Percentiles rank a stretch among this genome's conserved stretches.
Evolutionary conservation across 2,329 filamentous ascomycete genomes (phyloP).

Genomic region (Exophiala phaeomuriformis): DNA sequence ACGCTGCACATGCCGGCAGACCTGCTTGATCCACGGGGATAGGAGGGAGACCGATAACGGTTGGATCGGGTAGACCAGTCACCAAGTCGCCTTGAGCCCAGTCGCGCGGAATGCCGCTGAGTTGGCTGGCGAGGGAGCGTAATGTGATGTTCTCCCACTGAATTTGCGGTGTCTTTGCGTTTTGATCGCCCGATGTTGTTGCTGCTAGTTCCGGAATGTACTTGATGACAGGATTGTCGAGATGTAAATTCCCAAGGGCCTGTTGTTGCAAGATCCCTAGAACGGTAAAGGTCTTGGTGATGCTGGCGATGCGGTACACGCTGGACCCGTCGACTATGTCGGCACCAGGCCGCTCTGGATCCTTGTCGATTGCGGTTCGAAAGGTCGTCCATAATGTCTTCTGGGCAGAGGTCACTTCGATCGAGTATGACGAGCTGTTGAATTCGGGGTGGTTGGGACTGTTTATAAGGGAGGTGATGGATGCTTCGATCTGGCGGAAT

Average conservation of each 20-base stretch:
- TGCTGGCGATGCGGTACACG: constrained; percentile 28
- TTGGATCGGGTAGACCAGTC: constrained; percentile 6
- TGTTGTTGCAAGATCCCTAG: constrained; percentile 29
- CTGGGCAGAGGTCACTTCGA: constrained; percentile 23
- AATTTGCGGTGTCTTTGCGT: constrained; percentile 8
- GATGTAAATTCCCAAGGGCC: constrained; percentile 26
- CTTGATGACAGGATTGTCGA: constrained; percentile 27
- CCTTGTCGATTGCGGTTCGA: constrained; percentile 21
- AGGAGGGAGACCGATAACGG: constrained; percentile 18
- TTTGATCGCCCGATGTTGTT: background rate
- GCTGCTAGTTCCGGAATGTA: constrained; percentile 21
- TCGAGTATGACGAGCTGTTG: constrained; percentile 24
- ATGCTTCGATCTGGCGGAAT: constrained; percentile 8
- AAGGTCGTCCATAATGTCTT: constrained; percentile 18
- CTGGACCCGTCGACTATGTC: constrained; percentile 21
- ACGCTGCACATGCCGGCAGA: constrained; percentile 5
- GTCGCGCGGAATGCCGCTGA: constrained; percentile 29
- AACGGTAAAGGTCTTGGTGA: constrained; percentile 29
- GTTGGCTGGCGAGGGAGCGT: constrained; percentile 26
- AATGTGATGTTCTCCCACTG: constrained; percentile 29
- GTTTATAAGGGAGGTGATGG: background rate
- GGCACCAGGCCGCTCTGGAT: constrained; percentile 20
- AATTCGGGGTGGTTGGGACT: background rate
- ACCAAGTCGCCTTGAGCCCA: constrained; percentile 26
- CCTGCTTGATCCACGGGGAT: background rate